Conservation (phyloP, 2,329 filamentous ascomycete species). For the Phyllosticta citriasiana region DNA sequence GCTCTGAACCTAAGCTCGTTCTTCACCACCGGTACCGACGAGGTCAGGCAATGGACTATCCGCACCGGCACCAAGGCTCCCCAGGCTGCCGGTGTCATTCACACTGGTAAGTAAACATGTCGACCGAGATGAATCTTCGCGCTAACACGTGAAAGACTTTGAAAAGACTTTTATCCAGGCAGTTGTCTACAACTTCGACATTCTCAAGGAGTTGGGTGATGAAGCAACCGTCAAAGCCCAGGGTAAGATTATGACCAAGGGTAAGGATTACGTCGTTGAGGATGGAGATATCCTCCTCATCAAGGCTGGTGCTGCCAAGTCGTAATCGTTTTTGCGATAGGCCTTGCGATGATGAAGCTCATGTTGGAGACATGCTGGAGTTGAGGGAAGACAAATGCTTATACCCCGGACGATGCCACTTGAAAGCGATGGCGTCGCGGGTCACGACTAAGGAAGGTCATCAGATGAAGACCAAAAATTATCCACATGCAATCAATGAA, state of each 20-base stretch:
- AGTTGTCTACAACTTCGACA: conserved; percentile 81
- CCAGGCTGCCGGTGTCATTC: conserved; percentile 93
- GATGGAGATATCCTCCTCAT: conserved; percentile 78
- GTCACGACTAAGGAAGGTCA: background rate
- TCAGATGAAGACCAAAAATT: background rate
- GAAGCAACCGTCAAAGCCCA: conserved; percentile 83
- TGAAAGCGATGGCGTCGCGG: conserved; percentile 7
- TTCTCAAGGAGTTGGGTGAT: conserved; percentile 76
- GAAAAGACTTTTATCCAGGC: conserved; percentile 99
- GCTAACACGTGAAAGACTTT: conserved; percentile 53
- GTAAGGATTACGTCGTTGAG: conserved; percentile 88
- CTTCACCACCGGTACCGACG: conserved; percentile 92
- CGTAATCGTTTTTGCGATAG: conserved; percentile 29
- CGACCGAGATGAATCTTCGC: conserved; percentile 1
- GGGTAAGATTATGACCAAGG: conserved; percentile 97
- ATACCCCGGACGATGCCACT: conserved; percentile 11
- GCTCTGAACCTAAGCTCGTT: conserved; percentile 83
- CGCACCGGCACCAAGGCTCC: conserved; percentile 95
- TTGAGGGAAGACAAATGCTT: conserved; percentile 6
- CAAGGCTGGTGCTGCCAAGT: conserved; percentile 79
- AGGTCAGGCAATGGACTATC: conserved; percentile 98
- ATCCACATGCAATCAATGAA: background rate
- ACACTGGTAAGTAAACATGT: conserved; percentile 44
- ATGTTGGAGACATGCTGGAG: conserved; percentile 1
- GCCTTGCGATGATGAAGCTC: background rate